phyloP scores from a whole-genome alignment of 2,329 filamentous ascomycete genomes.

The Monilinia polystroma region DNA sequence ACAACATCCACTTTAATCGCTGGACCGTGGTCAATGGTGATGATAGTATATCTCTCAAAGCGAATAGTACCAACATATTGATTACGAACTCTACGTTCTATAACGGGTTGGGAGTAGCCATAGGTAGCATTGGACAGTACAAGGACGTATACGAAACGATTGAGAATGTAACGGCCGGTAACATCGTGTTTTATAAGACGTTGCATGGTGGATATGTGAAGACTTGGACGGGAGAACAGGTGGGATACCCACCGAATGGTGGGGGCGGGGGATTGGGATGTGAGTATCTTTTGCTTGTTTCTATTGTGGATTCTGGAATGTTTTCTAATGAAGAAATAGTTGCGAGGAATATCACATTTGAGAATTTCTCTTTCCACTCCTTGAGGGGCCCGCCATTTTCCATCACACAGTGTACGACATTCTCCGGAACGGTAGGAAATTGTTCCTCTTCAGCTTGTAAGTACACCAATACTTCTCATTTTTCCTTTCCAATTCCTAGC shows the following conservation, averaged over 20 bases:
- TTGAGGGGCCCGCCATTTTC: conserved; percentile 31
- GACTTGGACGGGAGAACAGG: conserved; percentile 55
- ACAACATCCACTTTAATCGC: conserved; percentile 51
- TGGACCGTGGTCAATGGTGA: conserved; percentile 54
- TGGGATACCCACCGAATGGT: conserved; percentile 56
- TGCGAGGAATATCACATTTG: conserved; percentile 19
- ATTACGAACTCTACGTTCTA: conserved; percentile 52
- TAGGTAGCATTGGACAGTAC: conserved; percentile 60
- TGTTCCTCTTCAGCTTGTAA: conserved; percentile 41
- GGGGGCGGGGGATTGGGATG: conserved; percentile 55
- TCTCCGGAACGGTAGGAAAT: conserved; percentile 42
- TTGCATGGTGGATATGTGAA: conserved; percentile 48
- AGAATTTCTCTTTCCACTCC: conserved; percentile 17
- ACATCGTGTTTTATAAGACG: conserved; percentile 18
- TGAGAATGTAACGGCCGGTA: conserved; percentile 4
- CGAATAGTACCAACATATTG: conserved; percentile 56
- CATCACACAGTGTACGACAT: conserved; percentile 45
- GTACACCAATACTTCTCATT: background rate
- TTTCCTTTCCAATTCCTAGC: background rate
- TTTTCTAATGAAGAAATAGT: conserved; percentile 16
- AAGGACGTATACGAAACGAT: conserved; percentile 15
- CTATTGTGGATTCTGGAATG: background rate
- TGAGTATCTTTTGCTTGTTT: background rate
- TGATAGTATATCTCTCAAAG: conserved; percentile 54
- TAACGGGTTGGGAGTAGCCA: conserved; percentile 52